Evolutionary conservation across 2,329 filamentous ascomycete genomes (phyloP).

Genomic region (Acrocalymma vagum): DNA sequence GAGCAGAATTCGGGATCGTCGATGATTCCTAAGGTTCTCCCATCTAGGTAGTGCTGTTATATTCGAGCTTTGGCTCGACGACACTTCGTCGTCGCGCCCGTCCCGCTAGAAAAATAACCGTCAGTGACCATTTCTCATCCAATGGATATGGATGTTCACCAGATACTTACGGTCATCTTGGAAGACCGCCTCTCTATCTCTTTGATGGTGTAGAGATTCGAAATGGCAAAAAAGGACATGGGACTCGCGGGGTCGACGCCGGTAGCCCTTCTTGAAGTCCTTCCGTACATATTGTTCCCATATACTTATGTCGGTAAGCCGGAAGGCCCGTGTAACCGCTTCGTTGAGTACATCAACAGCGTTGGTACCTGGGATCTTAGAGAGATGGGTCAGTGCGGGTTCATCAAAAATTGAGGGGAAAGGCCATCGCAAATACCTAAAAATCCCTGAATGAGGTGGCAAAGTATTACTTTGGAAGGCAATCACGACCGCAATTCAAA

Average conservation of each 20-base stretch:
- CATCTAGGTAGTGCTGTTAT: conserved; percentile 23
- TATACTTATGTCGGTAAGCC: conserved; percentile 13
- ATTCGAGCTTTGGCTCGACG: conserved; percentile 12
- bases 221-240: conserved; percentile 15
- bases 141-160: not conserved
- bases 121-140: not conserved
- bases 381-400: conserved; percentile 10
- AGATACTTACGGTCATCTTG: conserved; percentile 14
- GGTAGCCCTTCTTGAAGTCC: conserved; percentile 8
- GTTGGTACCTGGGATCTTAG: conserved; percentile 9
- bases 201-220: conserved; percentile 13
- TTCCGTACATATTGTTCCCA: conserved; percentile 13
- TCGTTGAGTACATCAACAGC: conserved; percentile 9
- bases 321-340: conserved; percentile 10
- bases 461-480: not conserved
- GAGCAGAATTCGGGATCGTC: conserved; percentile 5
- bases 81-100: conserved; percentile 11
- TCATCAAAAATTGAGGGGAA: not conserved
- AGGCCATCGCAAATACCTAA: conserved; percentile 5
- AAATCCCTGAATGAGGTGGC: conserved; percentile 4
- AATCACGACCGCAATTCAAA: conserved; percentile 1
- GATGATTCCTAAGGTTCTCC: conserved; percentile 8
- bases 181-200: conserved; percentile 2
- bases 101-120: not conserved
- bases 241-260: conserved; percentile 3